Evolutionary conservation across 2,329 filamentous ascomycete species (phyloP).

Genomic region (Amauroascus niger): DNA sequence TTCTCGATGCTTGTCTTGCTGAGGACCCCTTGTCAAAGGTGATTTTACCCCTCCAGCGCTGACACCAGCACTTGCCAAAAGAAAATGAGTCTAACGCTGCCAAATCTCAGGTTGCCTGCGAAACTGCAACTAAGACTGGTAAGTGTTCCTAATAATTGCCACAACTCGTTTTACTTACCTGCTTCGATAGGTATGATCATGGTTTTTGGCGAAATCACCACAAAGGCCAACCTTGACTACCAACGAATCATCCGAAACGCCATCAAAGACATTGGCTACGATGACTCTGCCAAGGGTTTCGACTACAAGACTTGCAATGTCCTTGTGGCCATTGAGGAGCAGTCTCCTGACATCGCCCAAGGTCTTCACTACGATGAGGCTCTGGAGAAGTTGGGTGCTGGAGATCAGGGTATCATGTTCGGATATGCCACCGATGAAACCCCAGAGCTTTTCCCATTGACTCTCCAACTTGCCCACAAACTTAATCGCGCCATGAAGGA

Average conservation of each 20-base stretch:
- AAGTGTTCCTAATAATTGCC: slow-evolving; percentile 27
- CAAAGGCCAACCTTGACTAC: slow-evolving; percentile 92
- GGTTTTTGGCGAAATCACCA: slow-evolving; percentile 98
- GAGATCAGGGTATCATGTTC: slow-evolving; percentile 99
- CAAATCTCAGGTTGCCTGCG: slow-evolving; percentile 66
- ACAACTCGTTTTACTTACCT: slow-evolving; percentile 13
- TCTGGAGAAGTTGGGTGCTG: slow-evolving; percentile 92
- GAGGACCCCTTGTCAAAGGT: slow-evolving; percentile 95
- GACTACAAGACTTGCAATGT: slow-evolving; percentile 99
- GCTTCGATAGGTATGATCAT: slow-evolving; percentile 65
- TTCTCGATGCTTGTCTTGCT: slow-evolving; percentile 93
- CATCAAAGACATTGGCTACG: slow-evolving; percentile 98
- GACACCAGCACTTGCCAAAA: background rate
- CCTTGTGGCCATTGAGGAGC: slow-evolving; percentile 96
- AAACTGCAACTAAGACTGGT: slow-evolving; percentile 99
- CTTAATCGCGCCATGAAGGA: slow-evolving; percentile 91
- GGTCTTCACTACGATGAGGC: slow-evolving; percentile 97
- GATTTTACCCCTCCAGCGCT: slow-evolving; percentile 12
- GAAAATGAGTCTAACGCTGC: background rate
- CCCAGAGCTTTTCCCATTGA: slow-evolving; percentile 90
- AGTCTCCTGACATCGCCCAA: slow-evolving; percentile 97
- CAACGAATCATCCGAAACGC: slow-evolving; percentile 90
- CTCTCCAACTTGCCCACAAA: slow-evolving; percentile 88
- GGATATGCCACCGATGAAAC: slow-evolving; percentile 99
- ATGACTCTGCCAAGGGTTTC: slow-evolving; percentile 93